Base-by-base conservation (phyloP, 768 basidiomycete species). In the Crucibulum laeve region DNA sequence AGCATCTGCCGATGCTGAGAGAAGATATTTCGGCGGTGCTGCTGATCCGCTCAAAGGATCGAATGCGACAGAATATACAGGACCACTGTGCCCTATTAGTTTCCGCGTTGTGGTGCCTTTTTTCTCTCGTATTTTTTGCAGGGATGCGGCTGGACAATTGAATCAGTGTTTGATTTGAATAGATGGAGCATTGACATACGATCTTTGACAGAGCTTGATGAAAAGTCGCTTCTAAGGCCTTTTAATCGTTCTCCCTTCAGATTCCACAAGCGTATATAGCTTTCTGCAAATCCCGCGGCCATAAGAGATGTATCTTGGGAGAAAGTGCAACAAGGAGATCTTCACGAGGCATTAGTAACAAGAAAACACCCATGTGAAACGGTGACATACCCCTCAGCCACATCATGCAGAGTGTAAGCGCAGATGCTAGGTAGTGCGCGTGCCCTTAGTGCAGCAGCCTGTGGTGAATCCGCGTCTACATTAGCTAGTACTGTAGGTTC, bases 221-320 rank as follows among this genome's bases (percentile, higher is more conserved):
- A 74, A 45, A 88, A 89, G 54, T 94, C 90, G 49, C 82, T 91
- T 43, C 82, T 74, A 45, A 86, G 59, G 4, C 87, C 90, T 53
- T 70, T 79, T 25, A 99, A 63, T 52, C 84, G 89, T 57, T 96
- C 91, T 25, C 92, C 93, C 56, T 93, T 97, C 40, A 98, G 66
- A 59, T 79, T 95, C 94, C 96, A 99, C 49, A 99, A 52, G 34
- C 92, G 79, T 48, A 98, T 87, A 56, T 91, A 94, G 56, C 93
- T 97, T 64, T 99, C 94, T 19, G 90, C 79, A 59, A 96, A 97
- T 3, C 96, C 96, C 35, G 87, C 88, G 1, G 95, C 96, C 80
- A 99, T 81, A 8, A 98, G 63, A 5, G 94, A 87, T 0, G 85
- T 86, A 62, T 99, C 96, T 30, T 76, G 76, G 22, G 96, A 98